Base-by-base conservation (phyloP, 2,329 filamentous ascomycete species). In the Aspergillus intermedius region DNA sequence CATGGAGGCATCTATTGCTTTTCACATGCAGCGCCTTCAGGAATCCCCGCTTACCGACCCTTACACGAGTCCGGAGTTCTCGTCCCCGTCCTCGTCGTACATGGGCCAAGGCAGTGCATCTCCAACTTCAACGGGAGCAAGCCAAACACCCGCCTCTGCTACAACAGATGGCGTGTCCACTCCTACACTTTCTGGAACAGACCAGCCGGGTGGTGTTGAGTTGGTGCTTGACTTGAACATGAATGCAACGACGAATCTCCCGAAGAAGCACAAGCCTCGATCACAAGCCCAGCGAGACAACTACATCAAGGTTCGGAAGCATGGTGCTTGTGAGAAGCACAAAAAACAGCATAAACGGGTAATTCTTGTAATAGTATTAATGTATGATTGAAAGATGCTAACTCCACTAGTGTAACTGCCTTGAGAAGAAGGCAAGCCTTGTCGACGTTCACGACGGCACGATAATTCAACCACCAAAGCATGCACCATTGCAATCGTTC, bases 301-400 rank as follows among this genome's bases (percentile, higher is more conserved):
- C 46, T 72, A 72, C 51, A 70, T 71, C 52, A 70, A 70, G 45
- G 69, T 64, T 44, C 65, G 70, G 1, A 71, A 69, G 40, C 65
- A 71, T 25, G 70, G 70, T 21, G 70, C 69, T 39, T 72, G 70
- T 47, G 66, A 70, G 49, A 72, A 72, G 54, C 70, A 72, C 53
- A 65, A 67, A 49, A 70, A 69, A 49, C 69, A 72, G 47, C 69
- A 72, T 48, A 72, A 72, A 49, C 54, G 68, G 47, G 69, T 72
- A 58, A 59, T 66, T 56, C 22, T 17, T 42, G 17, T 9, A 12
- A 1, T 10, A 12, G 5, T 22, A 12, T 40, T 1, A 40, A 13
- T 19, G 5, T 40, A 3, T 40, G 7, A 3, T 10, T 2, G 13
- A 23, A 13, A 32, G 45, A 23, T 54, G 53, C 56, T 66, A 45